Conservation (phyloP, 352 stramenopile genomes). For the Lagenidium giganteum region DNA sequence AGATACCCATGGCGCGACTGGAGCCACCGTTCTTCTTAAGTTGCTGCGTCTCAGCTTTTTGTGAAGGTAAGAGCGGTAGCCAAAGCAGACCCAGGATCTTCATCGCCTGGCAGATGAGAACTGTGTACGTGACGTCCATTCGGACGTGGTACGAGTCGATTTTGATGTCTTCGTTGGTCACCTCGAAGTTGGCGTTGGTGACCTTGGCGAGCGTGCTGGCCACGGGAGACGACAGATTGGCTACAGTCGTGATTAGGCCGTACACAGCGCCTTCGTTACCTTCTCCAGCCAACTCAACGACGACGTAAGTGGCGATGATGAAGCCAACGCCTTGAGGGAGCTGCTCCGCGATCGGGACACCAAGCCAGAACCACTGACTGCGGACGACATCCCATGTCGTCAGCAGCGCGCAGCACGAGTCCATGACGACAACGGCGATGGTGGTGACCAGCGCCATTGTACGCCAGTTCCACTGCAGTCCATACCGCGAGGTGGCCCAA, state of each 20-base stretch:
- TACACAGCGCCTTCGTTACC: conserved; percentile 49
- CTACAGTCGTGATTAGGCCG: conserved; percentile 36
- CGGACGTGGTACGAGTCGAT: conserved; percentile 13
- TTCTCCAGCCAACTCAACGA: conserved; percentile 31
- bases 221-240: conserved; percentile 31
- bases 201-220: conserved; percentile 23
- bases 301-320: conserved; percentile 30
- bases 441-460: conserved; percentile 24
- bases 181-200: conserved; percentile 15
- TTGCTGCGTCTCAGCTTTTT: conserved; percentile 12
- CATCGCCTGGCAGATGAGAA: conserved; percentile 7
- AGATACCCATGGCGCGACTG: conserved; percentile 12
- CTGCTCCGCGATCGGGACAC: conserved; percentile 26
- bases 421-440: conserved; percentile 26
- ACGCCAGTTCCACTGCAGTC: conserved; percentile 44
- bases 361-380: conserved; percentile 34
- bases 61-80: conserved; percentile 11
- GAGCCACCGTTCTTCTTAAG: conserved; percentile 5
- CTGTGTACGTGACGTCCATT: conserved; percentile 10
- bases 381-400: conserved; percentile 35
- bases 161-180: conserved; percentile 15
- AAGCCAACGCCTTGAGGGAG: conserved; percentile 28
- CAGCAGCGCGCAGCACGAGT: conserved; percentile 24
- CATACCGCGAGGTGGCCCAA: conserved; percentile 33
- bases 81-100: conserved; percentile 10